Evolutionary conservation across 345 rosid genomes (phyloP).

Genomic region (Excoecaria cochinchinensis): DNA sequence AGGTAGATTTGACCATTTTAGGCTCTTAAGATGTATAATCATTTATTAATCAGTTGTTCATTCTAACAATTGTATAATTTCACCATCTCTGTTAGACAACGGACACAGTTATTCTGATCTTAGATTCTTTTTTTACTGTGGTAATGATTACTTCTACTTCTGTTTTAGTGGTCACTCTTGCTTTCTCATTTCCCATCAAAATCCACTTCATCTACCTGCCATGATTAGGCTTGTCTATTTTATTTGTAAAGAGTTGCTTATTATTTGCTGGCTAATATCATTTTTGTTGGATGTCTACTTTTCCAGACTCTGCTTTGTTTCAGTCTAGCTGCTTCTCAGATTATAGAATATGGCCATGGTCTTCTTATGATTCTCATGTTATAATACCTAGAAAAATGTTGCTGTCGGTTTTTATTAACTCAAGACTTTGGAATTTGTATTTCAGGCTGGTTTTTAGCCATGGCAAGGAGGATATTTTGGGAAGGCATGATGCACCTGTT

Average conservation of each 20-base stretch:
- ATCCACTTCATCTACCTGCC: background rate
- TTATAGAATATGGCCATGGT: background rate
- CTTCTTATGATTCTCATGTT: background rate
- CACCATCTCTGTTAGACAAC: background rate
- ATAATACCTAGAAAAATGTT: background rate
- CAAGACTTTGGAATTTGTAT: slow-evolving; percentile 23
- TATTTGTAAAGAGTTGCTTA: background rate
- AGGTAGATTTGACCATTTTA: background rate
- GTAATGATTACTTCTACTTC: slow-evolving; percentile 1
- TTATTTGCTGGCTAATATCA: background rate
- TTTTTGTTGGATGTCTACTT: background rate
- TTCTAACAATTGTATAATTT: background rate
- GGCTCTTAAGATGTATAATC: background rate
- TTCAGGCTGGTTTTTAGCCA: slow-evolving; percentile 78
- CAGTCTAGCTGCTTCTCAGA: background rate
- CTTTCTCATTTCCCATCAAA: background rate
- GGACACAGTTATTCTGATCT: background rate
- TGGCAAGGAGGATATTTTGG: slow-evolving; percentile 82
- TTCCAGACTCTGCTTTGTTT: background rate
- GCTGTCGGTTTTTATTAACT: background rate
- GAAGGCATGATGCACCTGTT: slow-evolving; percentile 85
- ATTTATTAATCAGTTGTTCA: background rate
- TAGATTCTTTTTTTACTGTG: background rate
- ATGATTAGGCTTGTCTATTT: background rate
- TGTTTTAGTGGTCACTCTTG: background rate